phyloP scores from a whole-genome alignment of 192 early-diverging fungal species.

The Diversispora epigaea region DNA sequence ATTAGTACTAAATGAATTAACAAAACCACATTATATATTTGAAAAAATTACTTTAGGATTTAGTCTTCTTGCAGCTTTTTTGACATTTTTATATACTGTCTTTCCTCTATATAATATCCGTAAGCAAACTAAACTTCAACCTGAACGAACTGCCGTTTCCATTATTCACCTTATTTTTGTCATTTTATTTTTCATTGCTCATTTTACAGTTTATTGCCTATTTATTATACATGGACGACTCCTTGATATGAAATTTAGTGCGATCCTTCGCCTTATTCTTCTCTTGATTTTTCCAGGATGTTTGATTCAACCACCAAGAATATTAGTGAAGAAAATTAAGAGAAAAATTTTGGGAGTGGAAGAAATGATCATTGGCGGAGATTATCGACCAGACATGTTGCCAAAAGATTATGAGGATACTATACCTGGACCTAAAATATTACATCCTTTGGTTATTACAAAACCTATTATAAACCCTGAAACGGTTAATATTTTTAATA shows the following conservation, averaged over 20 bases:
- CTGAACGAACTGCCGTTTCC: slow-evolving; percentile 9
- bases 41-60: background rate
- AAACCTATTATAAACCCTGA: too few species aligned
- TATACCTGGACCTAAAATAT: too few species aligned
- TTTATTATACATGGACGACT: background rate
- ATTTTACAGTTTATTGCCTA: background rate
- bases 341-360: slow-evolving; percentile 8
- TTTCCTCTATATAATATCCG: background rate
- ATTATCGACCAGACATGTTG: slow-evolving; percentile 8
- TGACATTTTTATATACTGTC: slow-evolving; percentile 5
- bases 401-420: background rate
- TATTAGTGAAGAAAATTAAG: slow-evolving; percentile 11
- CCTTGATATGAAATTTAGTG: background rate
- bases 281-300: slow-evolving; percentile 1
- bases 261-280: background rate
- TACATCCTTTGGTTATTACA: too few species aligned
- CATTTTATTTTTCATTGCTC: background rate
- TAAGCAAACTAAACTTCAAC: background rate
- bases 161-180: background rate
- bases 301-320: background rate
- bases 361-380: slow-evolving; percentile 17
- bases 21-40: background rate
- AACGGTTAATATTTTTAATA: too few species aligned
- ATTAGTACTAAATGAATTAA: background rate
- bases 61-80: background rate